A percentile compares a stretch with the other conserved stretches of the same genome.
phyloP scores from a whole-genome alignment of 2,329 filamentous ascomycete genomes.

The Aspergillus neotritici region DNA sequence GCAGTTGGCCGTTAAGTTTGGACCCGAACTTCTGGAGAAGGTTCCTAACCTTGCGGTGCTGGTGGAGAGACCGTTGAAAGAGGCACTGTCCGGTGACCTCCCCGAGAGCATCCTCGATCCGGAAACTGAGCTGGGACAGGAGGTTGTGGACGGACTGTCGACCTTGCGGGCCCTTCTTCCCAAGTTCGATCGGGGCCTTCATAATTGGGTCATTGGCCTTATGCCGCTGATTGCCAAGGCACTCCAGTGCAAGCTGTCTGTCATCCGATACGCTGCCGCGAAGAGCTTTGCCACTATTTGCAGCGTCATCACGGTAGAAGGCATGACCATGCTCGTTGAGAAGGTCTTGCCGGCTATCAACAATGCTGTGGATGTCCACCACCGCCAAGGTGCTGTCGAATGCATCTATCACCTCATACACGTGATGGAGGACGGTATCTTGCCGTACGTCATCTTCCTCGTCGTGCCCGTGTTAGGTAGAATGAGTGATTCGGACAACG shows the following conservation, averaged over 20 bases:
- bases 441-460: constrained; percentile 98
- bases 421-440: constrained; percentile 92
- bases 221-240: constrained; percentile 83
- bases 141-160: constrained; percentile 89
- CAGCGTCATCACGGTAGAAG: constrained; percentile 89
- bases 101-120: constrained; percentile 68
- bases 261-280: constrained; percentile 92
- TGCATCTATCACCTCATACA: constrained; percentile 95
- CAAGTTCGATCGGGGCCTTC: constrained; percentile 70
- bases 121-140: constrained; percentile 73
- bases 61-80: constrained; percentile 73
- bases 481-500: constrained; percentile 98
- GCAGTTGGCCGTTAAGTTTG: constrained; percentile 75
- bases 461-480: constrained; percentile 93
- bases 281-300: constrained; percentile 97
- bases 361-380: constrained; percentile 81
- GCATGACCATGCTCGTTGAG: constrained; percentile 93
- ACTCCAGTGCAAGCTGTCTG: constrained; percentile 78
- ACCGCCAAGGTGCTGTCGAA: constrained; percentile 89
- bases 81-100: constrained; percentile 66
- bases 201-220: constrained; percentile 74
- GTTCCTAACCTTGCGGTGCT: constrained; percentile 75
- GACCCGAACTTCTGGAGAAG: constrained; percentile 67
- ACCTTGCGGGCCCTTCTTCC: constrained; percentile 87
- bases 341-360: constrained; percentile 86